Percentiles rank a stretch among this genome's conserved stretches.
phyloP scores from a whole-genome alignment of 2,329 filamentous ascomycete genomes.

The Chalaropsis ovoidea region DNA sequence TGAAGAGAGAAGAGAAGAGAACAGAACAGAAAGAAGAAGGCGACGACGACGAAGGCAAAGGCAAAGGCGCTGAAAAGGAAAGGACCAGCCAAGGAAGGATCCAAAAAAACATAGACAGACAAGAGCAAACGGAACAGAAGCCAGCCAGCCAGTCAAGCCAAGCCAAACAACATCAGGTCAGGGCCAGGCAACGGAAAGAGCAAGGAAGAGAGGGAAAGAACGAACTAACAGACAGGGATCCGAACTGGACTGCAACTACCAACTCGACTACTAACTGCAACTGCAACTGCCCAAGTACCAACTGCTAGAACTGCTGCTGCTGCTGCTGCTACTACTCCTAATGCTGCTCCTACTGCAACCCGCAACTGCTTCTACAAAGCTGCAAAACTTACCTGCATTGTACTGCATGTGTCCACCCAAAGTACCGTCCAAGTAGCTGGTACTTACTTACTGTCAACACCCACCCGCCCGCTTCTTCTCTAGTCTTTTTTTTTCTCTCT shows the following conservation, averaged over 20 bases:
- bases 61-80: neutral
- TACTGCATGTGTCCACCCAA: no score
- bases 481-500: no score
- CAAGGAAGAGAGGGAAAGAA: conserved; percentile 6
- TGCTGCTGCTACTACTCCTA: no score
- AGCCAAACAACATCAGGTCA: neutral
- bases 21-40: neutral
- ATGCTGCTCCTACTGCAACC: no score
- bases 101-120: conserved; percentile 6
- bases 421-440: no score
- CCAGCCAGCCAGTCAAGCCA: neutral
- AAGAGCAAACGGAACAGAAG: neutral
- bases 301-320: no score
- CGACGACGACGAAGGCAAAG: neutral
- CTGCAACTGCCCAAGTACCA: no score
- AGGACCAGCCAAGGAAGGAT: neutral
- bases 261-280: neutral
- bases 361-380: no score
- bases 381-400: no score
- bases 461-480: no score
- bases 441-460: no score
- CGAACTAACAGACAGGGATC: conserved; percentile 1
- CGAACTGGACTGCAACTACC: neutral
- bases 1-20: neutral
- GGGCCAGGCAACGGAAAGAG: conserved; percentile 2